Evolutionary conservation across 345 rosid genomes (phyloP).

Genomic region (Gynandropsis gynandra): DNA sequence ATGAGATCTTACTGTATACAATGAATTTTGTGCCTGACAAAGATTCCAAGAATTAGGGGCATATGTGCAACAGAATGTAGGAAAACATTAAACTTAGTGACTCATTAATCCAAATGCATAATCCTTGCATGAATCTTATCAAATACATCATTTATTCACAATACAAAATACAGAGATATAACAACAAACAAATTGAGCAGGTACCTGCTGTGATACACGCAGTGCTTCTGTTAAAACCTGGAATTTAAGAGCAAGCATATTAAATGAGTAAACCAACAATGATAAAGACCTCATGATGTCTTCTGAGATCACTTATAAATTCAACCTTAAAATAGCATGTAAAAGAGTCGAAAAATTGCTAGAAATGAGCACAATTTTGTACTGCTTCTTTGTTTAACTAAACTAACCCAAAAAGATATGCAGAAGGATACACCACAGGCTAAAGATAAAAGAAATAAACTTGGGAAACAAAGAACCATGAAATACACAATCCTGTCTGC

Average conservation of each 20-base stretch:
- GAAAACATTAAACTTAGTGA: background rate
- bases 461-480: background rate
- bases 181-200: slow-evolving; percentile 7
- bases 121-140: slow-evolving; percentile 1
- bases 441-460: background rate
- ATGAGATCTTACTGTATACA: slow-evolving; percentile 14
- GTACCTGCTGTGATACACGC: slow-evolving; percentile 77
- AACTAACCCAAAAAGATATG: slow-evolving; percentile 2
- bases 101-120: slow-evolving; percentile 11
- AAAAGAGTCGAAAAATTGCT: slow-evolving; percentile 4
- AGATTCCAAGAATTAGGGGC: background rate
- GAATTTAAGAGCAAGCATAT: slow-evolving; percentile 20
- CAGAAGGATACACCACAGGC: slow-evolving; percentile 5
- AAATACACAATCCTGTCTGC: background rate
- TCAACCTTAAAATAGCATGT: slow-evolving; percentile 11
- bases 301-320: slow-evolving; percentile 7
- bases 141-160: slow-evolving; percentile 15
- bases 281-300: background rate
- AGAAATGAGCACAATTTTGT: background rate
- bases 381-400: slow-evolving; percentile 4
- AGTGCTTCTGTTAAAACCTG: slow-evolving; percentile 97
- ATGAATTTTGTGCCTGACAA: slow-evolving; percentile 12
- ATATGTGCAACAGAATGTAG: too few species aligned
- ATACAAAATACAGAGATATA: slow-evolving; percentile 10
- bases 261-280: slow-evolving; percentile 14